Evolutionary conservation across 1,284 basidiomycete genomes (phyloP), one percentile per base, ranked within the genome.

Genomic region (Tylopilus sp.): DNA sequence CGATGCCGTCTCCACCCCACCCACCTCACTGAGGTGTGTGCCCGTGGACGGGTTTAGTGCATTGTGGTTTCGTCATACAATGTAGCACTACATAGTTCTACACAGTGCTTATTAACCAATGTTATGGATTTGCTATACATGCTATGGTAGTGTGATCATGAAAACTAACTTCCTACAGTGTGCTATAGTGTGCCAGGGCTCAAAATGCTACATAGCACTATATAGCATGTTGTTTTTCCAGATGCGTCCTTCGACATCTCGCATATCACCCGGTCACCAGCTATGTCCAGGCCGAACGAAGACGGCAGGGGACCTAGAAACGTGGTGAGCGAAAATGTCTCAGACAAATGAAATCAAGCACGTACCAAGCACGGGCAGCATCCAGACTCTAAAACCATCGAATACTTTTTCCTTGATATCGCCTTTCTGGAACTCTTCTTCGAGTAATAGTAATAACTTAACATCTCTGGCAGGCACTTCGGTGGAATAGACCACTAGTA

Each of bases 401-500:
- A 99, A 93, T 7, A 93, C 93, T 15, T 94, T 91, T 80, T 99
- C 97, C 73, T 95, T 92, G 8, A 99, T 92, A 26, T 91, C 84
- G 18, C 97, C 98, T 78, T 94, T 95, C 72, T 92, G 83, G 77
- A 96, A 97, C 79, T 99, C 96, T 67, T 96, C 95, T 67, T 98
- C 95, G 1, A 95, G 88, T 0, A 99, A 84, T 1, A 97, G 98
- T 4, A 99, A 87, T 2, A 99, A 84, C 69, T 94, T 93, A 56
- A 98, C 89, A 61, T 97, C 92, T n/a, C 92, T n/a, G n/a, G n/a
- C 86, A 0, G 96, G 96, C 32, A 95, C 93, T 78, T 99, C 97
- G 7, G 97, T 98, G 2, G 95, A 97, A 80, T 97, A 99, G 6
- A 98, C 96, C n/a, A 96, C 95, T 4, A 95, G 95, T 60, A 97